A percentile compares a stretch with the other conserved stretches of the same genome.
phyloP scores from a whole-genome alignment of 768 basidiomycete genomes.

The Myochromella boudieri region DNA sequence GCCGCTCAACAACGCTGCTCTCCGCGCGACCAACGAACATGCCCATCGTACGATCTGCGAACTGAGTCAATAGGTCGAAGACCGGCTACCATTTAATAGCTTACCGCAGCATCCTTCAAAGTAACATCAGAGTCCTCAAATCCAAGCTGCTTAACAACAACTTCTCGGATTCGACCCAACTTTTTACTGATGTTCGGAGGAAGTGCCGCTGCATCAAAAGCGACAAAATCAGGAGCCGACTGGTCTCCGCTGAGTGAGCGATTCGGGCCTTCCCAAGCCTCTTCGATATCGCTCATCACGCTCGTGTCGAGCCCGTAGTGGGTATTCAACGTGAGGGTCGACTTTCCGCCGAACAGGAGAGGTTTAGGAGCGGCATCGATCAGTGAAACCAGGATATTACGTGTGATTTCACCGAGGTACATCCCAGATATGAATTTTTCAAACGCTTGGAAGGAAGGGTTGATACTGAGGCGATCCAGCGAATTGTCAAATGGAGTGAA shows the following conservation, averaged over 20 bases:
- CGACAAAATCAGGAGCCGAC: slow-evolving; percentile 34
- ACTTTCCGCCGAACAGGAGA: slow-evolving; percentile 79
- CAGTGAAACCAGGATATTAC: slow-evolving; percentile 80
- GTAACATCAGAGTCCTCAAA: slow-evolving; percentile 57
- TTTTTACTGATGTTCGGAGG: slow-evolving; percentile 31
- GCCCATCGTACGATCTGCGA: slow-evolving; percentile 78
- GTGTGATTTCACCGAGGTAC: slow-evolving; percentile 95
- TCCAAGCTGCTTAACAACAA: slow-evolving; percentile 62
- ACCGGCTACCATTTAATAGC: slow-evolving; percentile 10
- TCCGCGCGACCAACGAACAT: slow-evolving; percentile 70
- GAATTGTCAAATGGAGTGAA: slow-evolving; percentile 89
- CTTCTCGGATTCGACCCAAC: slow-evolving; percentile 55
- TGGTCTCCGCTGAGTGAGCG: slow-evolving; percentile 24
- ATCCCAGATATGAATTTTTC: slow-evolving; percentile 99
- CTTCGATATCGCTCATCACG: slow-evolving; percentile 83
- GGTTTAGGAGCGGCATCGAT: slow-evolving; percentile 73
- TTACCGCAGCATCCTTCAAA: slow-evolving; percentile 56
- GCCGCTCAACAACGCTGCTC: slow-evolving; percentile 83
- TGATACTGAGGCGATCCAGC: slow-evolving; percentile 92
- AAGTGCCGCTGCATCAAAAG: slow-evolving; percentile 33
- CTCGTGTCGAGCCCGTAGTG: slow-evolving; percentile 97
- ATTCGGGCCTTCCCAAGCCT: slow-evolving; percentile 60
- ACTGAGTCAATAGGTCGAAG: slow-evolving; percentile 17
- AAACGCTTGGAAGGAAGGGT: slow-evolving; percentile 89
- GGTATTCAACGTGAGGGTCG: slow-evolving; percentile 69